A percentile compares a stretch with the other conserved stretches of the same genome.
Conservation (phyloP, 257 asterid genomes). For the Solanum peruvianum region DNA sequence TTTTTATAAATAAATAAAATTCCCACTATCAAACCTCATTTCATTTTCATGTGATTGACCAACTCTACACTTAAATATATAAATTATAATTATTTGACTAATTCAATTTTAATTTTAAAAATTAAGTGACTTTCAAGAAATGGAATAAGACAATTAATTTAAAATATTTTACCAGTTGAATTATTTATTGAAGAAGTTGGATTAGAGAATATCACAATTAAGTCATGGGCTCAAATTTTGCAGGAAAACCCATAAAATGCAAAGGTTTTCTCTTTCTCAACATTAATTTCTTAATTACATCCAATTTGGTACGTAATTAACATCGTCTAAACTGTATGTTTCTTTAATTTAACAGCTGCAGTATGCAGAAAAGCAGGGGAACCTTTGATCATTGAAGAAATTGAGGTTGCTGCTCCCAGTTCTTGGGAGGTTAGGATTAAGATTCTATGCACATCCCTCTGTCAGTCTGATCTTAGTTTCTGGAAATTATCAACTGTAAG, state of each 20-base stretch:
- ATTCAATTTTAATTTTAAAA: too few relatives aligned
- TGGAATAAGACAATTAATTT: too few relatives aligned
- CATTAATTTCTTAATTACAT: not conserved
- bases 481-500: conserved; percentile 23
- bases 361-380: conserved; percentile 36
- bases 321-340: not conserved
- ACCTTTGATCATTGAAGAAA: conserved; percentile 31
- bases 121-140: not conserved
- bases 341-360: conserved; percentile 21
- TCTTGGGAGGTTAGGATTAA: conserved; percentile 43
- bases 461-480: conserved; percentile 29
- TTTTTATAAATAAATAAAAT: too few relatives aligned
- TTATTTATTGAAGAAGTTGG: not conserved
- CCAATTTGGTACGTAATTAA: not conserved
- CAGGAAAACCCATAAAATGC: conserved; percentile 39
- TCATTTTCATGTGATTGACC: too few relatives aligned
- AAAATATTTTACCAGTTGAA: not conserved
- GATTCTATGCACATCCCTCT: conserved; percentile 36
- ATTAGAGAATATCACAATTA: not conserved
- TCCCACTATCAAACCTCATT: not conserved
- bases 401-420: conserved; percentile 32
- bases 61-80: too few relatives aligned
- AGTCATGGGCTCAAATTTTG: conserved; percentile 6
- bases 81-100: too few relatives aligned
- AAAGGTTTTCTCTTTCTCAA: conserved; percentile 13